phyloP scores from a whole-genome alignment of 176 grass and related monocot genomes.

The Hordeum vulgare region DNA sequence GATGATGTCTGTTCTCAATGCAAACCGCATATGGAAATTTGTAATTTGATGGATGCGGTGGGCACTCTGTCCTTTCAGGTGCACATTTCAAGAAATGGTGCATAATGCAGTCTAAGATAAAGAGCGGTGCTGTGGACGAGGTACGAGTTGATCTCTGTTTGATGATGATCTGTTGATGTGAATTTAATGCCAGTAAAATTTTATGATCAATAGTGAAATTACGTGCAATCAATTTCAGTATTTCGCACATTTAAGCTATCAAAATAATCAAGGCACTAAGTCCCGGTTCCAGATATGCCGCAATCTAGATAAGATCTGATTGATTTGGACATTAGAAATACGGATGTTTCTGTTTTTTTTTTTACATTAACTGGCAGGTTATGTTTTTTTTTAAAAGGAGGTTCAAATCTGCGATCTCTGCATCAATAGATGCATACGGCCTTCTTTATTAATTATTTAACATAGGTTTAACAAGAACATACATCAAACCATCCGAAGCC shows the following conservation, averaged over 20 bases:
- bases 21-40: conserved; percentile 12
- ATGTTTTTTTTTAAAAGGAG: too few species aligned
- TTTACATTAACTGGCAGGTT: not conserved
- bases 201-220: too few species aligned
- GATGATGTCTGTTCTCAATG: not conserved
- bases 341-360: not conserved
- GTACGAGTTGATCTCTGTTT: conserved; percentile 13
- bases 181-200: not conserved
- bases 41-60: conserved; percentile 3
- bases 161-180: not conserved
- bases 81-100: conserved; percentile 99
- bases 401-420: too few species aligned
- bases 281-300: not conserved
- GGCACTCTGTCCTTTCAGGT: conserved; percentile 39
- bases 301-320: not conserved
- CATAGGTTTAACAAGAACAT: too few species aligned
- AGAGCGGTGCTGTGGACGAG: conserved; percentile 92
- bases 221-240: too few species aligned
- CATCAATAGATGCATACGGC: too few species aligned
- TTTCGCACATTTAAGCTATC: too few species aligned
- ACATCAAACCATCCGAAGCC: too few species aligned
- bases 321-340: not conserved
- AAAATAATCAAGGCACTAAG: not conserved
- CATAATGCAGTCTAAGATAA: conserved; percentile 99
- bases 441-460: too few species aligned